phyloP scores from a whole-genome alignment of 148 eudicot genomes.

The Beta vulgaris region DNA sequence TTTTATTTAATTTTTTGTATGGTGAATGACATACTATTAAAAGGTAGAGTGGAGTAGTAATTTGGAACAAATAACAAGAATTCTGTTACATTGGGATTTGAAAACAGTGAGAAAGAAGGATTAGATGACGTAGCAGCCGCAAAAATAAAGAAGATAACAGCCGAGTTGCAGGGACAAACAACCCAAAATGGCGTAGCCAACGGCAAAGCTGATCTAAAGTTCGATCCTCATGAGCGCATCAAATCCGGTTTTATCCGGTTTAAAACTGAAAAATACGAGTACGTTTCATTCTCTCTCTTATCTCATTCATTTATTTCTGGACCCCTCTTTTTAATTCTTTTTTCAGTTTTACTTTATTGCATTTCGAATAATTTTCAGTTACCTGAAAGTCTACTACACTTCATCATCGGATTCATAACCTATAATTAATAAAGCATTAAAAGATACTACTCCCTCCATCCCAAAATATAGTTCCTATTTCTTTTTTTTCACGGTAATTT shows the following conservation, averaged over 20 bases:
- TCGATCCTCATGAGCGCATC: constrained; percentile 54
- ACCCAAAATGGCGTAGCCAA: constrained; percentile 18
- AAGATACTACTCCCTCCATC: no score
- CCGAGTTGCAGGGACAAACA: constrained; percentile 50
- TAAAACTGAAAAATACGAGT: constrained; percentile 79
- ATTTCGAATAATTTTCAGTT: background rate
- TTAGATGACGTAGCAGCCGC: constrained; percentile 54
- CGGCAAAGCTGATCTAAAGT: no score
- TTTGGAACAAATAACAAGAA: background rate
- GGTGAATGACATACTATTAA: no score
- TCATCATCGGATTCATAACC: no score
- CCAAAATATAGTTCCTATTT: no score
- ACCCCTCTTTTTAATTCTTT: background rate
- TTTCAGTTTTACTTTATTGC: background rate
- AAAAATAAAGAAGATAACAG: constrained; percentile 63
- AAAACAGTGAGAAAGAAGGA: constrained; percentile 53
- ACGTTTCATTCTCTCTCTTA: constrained; percentile 22
- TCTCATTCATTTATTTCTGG: background rate
- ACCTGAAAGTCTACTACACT: background rate
- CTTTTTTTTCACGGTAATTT: no score
- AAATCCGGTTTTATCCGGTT: constrained; percentile 67
- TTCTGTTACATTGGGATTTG: background rate
- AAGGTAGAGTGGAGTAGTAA: no score
- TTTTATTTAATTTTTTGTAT: no score
- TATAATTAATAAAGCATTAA: no score